These are phyloP conservation scores for Amanita polypyramis DNA, from an alignment of 768 basidiomycete species.

Conservation along the genomic window DNA sequence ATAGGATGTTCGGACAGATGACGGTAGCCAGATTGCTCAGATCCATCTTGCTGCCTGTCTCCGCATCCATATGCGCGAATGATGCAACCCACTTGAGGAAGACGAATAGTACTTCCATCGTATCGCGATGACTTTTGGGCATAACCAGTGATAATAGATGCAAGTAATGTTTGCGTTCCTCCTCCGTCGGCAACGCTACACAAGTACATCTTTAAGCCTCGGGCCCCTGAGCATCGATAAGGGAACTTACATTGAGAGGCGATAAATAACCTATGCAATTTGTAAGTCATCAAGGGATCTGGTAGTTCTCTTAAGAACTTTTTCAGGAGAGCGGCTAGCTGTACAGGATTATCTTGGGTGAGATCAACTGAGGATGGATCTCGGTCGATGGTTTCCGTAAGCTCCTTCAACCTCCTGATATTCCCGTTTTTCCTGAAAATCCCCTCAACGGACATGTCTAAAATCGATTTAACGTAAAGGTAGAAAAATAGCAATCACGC, in stretches of 20 bases:
- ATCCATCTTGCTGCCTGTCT: slow-evolving; percentile 98
- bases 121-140: slow-evolving; percentile 92
- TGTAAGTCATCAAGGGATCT: slow-evolving; percentile 92
- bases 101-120: slow-evolving; percentile 94
- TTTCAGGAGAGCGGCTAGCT: slow-evolving; percentile 92
- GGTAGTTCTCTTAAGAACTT: slow-evolving; percentile 95
- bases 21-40: slow-evolving; percentile 91
- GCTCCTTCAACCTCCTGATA: slow-evolving; percentile 83
- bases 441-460: slow-evolving; percentile 98
- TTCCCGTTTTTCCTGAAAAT: slow-evolving; percentile 99
- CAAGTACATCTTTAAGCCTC: slow-evolving; percentile 7
- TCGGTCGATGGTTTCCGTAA: slow-evolving; percentile 90
- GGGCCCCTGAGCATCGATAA: background rate
- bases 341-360: slow-evolving; percentile 91
- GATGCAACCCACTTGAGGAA: slow-evolving; percentile 99
- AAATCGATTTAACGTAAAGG: slow-evolving; percentile 7
- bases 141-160: slow-evolving; percentile 81
- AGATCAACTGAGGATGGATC: slow-evolving; percentile 88
- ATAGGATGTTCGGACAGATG: slow-evolving; percentile 96
- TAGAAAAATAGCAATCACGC: slow-evolving; percentile 8
- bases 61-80: slow-evolving; percentile 95
- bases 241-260: slow-evolving; percentile 70
- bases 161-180: slow-evolving; percentile 73
- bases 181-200: slow-evolving; percentile 59
- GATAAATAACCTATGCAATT: slow-evolving; percentile 81